phyloP scores from a whole-genome alignment of 805 yeast species.

The Brettanomyces naardenensis region DNA sequence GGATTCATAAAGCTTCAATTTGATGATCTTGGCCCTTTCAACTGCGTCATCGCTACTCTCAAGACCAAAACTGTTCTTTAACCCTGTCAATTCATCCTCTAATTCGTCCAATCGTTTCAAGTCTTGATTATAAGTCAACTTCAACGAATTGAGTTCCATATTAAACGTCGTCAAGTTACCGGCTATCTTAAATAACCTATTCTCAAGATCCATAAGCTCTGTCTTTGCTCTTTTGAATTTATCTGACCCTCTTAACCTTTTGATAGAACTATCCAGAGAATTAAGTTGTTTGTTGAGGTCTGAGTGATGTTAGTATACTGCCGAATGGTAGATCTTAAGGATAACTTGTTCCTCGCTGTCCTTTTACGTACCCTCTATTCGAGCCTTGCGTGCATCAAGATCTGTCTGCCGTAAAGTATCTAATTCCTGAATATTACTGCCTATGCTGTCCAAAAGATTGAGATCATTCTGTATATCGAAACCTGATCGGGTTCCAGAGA shows the following conservation, averaged over 20 bases:
- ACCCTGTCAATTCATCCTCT: constrained; percentile 17
- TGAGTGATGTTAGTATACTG: not conserved
- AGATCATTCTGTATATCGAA: constrained; percentile 47
- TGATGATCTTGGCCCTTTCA: constrained; percentile 37
- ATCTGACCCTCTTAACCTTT: constrained; percentile 22
- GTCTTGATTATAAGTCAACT: constrained; percentile 30
- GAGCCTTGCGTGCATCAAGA: not conserved
- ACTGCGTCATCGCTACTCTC: constrained; percentile 6
- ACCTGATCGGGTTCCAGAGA: constrained; percentile 9
- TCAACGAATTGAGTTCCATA: constrained; percentile 35
- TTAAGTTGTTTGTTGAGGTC: constrained; percentile 18
- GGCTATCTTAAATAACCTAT: constrained; percentile 41
- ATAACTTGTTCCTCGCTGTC: too few relatives aligned
- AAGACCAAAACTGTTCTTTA: constrained; percentile 9
- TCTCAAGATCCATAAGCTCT: constrained; percentile 31
- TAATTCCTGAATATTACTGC: constrained; percentile 6
- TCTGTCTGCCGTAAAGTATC: constrained; percentile 1
- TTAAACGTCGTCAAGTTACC: constrained; percentile 42
- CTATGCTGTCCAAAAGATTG: constrained; percentile 31
- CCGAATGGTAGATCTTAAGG: too few relatives aligned
- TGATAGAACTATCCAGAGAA: constrained; percentile 9
- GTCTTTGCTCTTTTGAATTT: constrained; percentile 23
- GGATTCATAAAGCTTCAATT: constrained; percentile 50
- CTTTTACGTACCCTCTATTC: not conserved
- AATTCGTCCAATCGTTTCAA: constrained; percentile 28